phyloP scores from a whole-genome alignment of 768 basidiomycete species.

The Podaxis carcinomalis region DNA sequence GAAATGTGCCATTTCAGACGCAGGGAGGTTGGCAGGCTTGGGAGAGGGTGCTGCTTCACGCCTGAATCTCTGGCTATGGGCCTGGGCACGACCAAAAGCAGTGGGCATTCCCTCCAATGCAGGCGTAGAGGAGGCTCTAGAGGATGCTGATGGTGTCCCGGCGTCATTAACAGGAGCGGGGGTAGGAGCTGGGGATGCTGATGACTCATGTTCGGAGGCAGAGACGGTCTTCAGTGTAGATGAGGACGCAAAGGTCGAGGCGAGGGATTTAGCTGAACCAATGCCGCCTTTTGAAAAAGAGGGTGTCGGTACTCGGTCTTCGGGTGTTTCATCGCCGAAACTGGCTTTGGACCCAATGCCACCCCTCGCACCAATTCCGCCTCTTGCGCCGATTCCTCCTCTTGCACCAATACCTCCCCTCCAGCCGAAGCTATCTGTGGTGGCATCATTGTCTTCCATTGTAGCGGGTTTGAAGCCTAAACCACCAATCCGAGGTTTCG shows the following conservation, averaged over 20 bases:
- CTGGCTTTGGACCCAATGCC: conserved; percentile 17
- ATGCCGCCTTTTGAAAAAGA: conserved; percentile 40
- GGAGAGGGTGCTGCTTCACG: conserved; percentile 45
- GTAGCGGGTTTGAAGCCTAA: conserved; percentile 31
- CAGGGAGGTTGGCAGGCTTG: conserved; percentile 51
- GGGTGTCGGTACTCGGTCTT: conserved; percentile 13
- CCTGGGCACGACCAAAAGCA: conserved; percentile 31
- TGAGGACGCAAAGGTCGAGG: conserved; percentile 13
- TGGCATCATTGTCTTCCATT: neutral
- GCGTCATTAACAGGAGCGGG: neutral
- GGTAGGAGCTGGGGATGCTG: conserved; percentile 8
- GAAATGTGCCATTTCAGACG: conserved; percentile 78
- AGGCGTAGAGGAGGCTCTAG: conserved; percentile 8
- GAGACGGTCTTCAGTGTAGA: conserved; percentile 11
- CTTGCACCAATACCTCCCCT: conserved; percentile 4
- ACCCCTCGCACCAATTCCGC: conserved; percentile 10
- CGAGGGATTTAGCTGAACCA: conserved; percentile 24
- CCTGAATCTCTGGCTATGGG: conserved; percentile 36
- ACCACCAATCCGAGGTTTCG: conserved; percentile 39
- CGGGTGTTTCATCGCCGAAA: neutral
- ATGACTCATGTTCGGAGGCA: conserved; percentile 10
- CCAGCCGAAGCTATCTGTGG: neutral
- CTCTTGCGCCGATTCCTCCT: conserved; percentile 2
- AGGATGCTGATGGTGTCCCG: neutral
- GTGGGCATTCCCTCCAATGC: conserved; percentile 29